These are phyloP conservation scores for Ampelomyces quisqualis DNA, from an alignment of 2,329 filamentous ascomycete species.

Conservation along the genomic window DNA sequence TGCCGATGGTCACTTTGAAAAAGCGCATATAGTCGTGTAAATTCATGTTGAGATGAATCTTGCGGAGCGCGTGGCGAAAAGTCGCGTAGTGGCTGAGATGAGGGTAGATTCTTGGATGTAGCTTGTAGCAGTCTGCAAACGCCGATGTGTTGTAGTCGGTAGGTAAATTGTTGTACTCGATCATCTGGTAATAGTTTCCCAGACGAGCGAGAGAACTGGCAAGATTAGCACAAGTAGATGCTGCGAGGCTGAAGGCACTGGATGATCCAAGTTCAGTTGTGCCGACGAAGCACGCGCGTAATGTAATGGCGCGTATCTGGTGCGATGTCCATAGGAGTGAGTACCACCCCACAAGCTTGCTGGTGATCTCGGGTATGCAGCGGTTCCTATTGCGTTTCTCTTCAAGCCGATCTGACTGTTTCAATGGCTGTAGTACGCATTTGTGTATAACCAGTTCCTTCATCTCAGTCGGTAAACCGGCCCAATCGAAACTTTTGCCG, in stretches of 20 bases:
- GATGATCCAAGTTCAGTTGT: constrained; percentile 4
- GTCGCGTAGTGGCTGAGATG: constrained; percentile 27
- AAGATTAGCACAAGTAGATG: background rate
- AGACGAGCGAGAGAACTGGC: constrained; percentile 14
- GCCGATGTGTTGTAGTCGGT: constrained; percentile 1
- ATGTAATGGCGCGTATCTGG: constrained; percentile 24
- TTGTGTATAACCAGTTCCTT: constrained; percentile 27
- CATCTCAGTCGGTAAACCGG: constrained; percentile 24
- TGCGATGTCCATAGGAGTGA: constrained; percentile 22
- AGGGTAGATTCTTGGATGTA: constrained; percentile 23
- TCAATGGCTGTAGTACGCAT: constrained; percentile 15
- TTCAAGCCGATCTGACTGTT: background rate
- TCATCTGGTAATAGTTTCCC: constrained; percentile 16
- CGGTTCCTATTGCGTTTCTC: background rate
- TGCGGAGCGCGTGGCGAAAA: constrained; percentile 28
- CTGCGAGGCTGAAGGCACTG: constrained; percentile 12
- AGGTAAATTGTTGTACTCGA: constrained; percentile 11
- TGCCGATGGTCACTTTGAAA: constrained; percentile 24
- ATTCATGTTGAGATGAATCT: constrained; percentile 20
- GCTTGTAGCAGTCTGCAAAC: constrained; percentile 16
- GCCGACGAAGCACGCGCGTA: constrained; percentile 25
- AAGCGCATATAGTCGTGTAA: constrained; percentile 27
- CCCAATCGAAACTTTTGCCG: constrained; percentile 31
- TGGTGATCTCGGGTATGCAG: constrained; percentile 17
- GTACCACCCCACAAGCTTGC: constrained; percentile 18